Evolutionary conservation across 148 eudicot genomes (phyloP).

Genomic region (Rhododendron ovatum): DNA sequence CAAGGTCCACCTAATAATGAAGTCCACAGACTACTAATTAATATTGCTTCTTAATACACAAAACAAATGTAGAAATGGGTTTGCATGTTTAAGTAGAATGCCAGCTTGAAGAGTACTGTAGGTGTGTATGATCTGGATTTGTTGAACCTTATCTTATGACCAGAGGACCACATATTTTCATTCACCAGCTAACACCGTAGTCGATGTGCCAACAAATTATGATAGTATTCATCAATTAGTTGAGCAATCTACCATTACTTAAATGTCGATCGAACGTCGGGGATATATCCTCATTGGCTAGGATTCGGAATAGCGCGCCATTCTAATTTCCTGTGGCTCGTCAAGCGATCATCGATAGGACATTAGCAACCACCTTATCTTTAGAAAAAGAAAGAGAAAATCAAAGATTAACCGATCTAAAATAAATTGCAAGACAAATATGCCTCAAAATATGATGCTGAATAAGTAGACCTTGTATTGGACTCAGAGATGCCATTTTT

Average conservation of each 20-base stretch:
- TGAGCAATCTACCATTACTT: neutral
- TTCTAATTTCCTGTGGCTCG: neutral
- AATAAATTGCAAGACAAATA: neutral
- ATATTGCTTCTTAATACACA: neutral
- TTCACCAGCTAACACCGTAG: neutral
- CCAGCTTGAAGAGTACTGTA: neutral
- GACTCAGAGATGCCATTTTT: neutral
- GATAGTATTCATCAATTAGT: neutral
- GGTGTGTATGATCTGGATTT: neutral
- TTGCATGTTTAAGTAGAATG: neutral
- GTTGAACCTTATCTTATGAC: neutral
- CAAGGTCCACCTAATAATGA: neutral
- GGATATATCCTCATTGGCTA: neutral
- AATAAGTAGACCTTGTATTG: neutral
- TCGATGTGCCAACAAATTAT: neutral
- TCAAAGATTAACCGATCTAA: neutral
- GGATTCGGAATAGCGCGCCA: neutral
- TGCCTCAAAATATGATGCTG: neutral
- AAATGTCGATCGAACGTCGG: neutral
- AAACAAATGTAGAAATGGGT: neutral
- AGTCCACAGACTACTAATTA: neutral
- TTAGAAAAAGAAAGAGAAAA: neutral
- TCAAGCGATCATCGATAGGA: neutral
- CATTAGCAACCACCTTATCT: neutral
- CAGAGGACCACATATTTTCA: neutral